Base-by-base conservation (phyloP, 2,329 filamentous ascomycete genomes). In the Fusarium multiceps region DNA sequence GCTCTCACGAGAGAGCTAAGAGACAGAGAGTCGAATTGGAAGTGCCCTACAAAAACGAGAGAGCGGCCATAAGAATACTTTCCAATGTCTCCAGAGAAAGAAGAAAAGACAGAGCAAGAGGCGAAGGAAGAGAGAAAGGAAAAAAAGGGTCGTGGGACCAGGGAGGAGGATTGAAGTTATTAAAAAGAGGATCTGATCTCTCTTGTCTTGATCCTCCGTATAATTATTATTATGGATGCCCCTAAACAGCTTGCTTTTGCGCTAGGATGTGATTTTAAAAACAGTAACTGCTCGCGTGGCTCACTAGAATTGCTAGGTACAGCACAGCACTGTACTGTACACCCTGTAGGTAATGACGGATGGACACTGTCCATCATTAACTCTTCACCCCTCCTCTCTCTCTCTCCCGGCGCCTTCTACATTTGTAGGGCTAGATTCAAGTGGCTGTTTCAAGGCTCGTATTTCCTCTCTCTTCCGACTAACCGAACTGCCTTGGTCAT, bases 211-310 rank as follows among this genome's bases (percentile, higher is more conserved):
- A 53, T 57, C 48, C 48, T 34, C 49, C 32, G 49, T 42, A 50
- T 50, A 50, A 34, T 37, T 50, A 53, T 53, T 53, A 53, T 30
- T 59, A 59, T 54, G 50, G 50, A 58, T 43, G 42, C 57, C 42
- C 50, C 57, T 56, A 59, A 59, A 56, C 43, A 27, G 25, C 37
- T 41, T 63, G 25, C 37, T 53, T 34, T 46, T 40, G 40, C 47
- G 21, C 59, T 62, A 45, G 45, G n/a, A 14, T 25, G 49, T 53
- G 21, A 30, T 55, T 55, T 34, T 63, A 59, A 69, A 73, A 74
- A 59, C 42, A 72, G 71, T 25, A 74, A 72, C 50, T 71, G 72
- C 67, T 74, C 72, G 72, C 67, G 72, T 74, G 71, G 66, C 34
- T 37, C 34, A 37, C 34, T 37, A 37, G 34, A 37, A 37, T 37